These are phyloP conservation scores for Ogataea neopini DNA, from an alignment of 805 yeast genomes.

Conservation along the genomic window DNA sequence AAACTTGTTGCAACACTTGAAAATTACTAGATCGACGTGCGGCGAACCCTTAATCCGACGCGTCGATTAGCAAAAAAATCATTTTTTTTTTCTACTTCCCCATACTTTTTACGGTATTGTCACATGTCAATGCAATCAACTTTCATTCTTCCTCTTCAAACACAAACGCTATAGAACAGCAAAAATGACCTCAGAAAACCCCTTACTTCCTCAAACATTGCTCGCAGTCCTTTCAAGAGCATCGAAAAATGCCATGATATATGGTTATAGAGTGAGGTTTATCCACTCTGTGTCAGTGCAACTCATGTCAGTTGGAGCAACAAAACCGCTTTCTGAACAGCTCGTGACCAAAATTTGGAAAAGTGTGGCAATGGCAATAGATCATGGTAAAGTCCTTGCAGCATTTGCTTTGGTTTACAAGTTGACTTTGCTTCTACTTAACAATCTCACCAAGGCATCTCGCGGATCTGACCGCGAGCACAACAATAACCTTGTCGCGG, in stretches of 20 bases:
- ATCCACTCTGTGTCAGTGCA: slow-evolving; percentile 33
- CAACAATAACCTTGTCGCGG: slow-evolving; percentile 29
- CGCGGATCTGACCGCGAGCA: slow-evolving; percentile 1
- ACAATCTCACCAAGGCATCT: background rate
- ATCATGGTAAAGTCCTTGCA: slow-evolving; percentile 36
- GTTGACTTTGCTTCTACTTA: slow-evolving; percentile 12
- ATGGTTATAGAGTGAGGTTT: slow-evolving; percentile 35
- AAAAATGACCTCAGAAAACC: background rate
- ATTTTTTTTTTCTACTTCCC: background rate
- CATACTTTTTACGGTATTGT: background rate
- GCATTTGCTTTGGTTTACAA: slow-evolving; percentile 34
- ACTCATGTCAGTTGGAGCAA: slow-evolving; percentile 21
- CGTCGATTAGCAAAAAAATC: slow-evolving; percentile 6
- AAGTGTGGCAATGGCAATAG: slow-evolving; percentile 28
- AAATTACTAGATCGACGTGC: slow-evolving; percentile 5
- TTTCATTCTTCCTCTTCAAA: background rate
- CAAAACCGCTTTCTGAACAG: slow-evolving; percentile 13
- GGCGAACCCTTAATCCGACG: slow-evolving; percentile 7
- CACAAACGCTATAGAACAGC: background rate
- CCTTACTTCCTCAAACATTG: background rate
- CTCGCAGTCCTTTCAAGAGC: slow-evolving; percentile 11
- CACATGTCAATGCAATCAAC: slow-evolving; percentile 2
- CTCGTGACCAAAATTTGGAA: slow-evolving; percentile 19
- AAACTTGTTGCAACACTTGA: background rate
- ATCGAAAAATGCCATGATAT: slow-evolving; percentile 32